A percentile compares a stretch with the other conserved stretches of the same genome.
These are phyloP conservation scores for Protostelium mycophagum DNA, from an alignment of 78 protist species.

Conservation along the genomic window DNA sequence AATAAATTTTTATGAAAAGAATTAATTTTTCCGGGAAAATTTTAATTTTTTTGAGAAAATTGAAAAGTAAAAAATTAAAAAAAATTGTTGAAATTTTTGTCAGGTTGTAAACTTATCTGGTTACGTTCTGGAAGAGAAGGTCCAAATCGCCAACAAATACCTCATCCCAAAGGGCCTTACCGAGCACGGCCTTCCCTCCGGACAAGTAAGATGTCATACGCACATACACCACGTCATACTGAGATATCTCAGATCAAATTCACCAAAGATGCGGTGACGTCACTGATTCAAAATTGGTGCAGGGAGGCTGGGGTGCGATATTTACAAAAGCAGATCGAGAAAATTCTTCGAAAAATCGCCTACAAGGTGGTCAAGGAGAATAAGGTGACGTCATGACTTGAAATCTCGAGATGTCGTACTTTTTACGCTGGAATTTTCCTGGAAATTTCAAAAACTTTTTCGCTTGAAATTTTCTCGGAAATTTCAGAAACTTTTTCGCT, in stretches of 20 bases:
- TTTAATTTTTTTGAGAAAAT: too few relatives aligned
- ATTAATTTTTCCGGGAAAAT: too few relatives aligned
- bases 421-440: too few relatives aligned
- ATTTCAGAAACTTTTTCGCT: neutral
- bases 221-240: neutral
- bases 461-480: too few relatives aligned
- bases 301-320: constrained; percentile 91
- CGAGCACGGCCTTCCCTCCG: constrained; percentile 47
- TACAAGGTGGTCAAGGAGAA: constrained; percentile 51
- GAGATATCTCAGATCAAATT: constrained; percentile 8
- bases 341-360: constrained; percentile 84
- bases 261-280: constrained; percentile 37
- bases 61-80: too few relatives aligned
- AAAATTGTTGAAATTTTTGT: too few relatives aligned
- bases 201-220: neutral
- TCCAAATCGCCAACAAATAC: constrained; percentile 80
- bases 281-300: constrained; percentile 76
- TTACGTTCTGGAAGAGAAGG: constrained; percentile 74
- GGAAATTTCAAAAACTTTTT: too few relatives aligned
- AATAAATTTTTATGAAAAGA: too few relatives aligned
- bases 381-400: neutral
- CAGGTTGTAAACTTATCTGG: constrained; percentile 47
- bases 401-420: too few relatives aligned
- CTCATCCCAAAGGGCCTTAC: constrained; percentile 61
- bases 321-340: constrained; percentile 80